Conservation (phyloP, 176 grass and related monocot genomes). For the Oryza punctata region DNA sequence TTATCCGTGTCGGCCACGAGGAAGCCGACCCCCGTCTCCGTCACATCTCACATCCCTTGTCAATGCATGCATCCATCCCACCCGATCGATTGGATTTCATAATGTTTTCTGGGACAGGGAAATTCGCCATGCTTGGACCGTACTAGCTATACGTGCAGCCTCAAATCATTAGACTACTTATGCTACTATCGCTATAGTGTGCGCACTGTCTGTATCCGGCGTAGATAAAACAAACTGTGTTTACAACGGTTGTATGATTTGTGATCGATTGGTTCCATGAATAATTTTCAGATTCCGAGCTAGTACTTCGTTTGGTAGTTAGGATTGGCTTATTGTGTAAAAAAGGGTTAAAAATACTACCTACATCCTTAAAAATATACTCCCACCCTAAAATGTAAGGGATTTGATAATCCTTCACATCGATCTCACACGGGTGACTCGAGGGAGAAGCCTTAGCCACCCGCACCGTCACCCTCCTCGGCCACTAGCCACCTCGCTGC, state of each 20-base stretch:
- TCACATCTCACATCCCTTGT: neutral
- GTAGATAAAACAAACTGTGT: neutral
- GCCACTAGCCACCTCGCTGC: too few species aligned
- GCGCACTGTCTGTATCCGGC: neutral
- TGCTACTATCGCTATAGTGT: neutral
- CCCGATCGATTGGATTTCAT: neutral
- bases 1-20: constrained; percentile 60
- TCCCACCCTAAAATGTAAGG: too few species aligned
- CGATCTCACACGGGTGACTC: too few species aligned
- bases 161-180: neutral
- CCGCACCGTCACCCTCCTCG: too few species aligned
- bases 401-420: too few species aligned
- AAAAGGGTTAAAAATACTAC: too few species aligned
- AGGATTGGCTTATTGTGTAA: too few species aligned
- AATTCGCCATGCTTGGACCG: neutral
- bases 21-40: constrained; percentile 33
- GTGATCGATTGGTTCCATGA: too few species aligned
- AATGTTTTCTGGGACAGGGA: neutral
- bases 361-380: too few species aligned
- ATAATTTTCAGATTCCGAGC: too few species aligned
- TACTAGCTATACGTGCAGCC: neutral
- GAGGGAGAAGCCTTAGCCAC: too few species aligned
- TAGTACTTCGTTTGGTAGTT: too few species aligned
- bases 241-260: neutral
- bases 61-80: neutral